Conservation (phyloP, 2,329 filamentous ascomycete species). For the Fusarium humuli region DNA sequence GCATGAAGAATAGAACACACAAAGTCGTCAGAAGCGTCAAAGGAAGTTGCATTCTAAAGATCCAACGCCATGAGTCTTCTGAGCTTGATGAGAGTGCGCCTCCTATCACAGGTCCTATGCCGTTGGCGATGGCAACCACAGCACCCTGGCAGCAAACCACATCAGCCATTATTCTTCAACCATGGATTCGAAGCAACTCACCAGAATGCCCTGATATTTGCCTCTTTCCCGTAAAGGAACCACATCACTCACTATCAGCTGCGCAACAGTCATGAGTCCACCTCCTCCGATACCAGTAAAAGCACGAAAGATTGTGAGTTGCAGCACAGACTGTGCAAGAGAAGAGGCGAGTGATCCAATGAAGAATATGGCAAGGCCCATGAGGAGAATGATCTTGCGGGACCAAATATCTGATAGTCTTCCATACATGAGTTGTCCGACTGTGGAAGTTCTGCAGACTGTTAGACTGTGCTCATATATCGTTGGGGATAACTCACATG, state of each 20-base stretch:
- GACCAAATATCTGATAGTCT: conserved; percentile 61
- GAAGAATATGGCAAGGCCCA: conserved; percentile 57
- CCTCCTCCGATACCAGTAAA: conserved; percentile 72
- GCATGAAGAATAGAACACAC: conserved; percentile 67
- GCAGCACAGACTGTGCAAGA: conserved; percentile 54
- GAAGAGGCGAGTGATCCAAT: conserved; percentile 58
- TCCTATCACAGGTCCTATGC: conserved; percentile 66
- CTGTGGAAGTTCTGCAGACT: conserved; percentile 55
- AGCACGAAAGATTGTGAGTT: conserved; percentile 56
- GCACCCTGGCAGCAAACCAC: conserved; percentile 52
- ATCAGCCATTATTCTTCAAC: background rate
- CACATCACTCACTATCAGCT: conserved; percentile 77
- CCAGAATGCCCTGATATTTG: conserved; percentile 74
- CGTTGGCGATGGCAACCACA: conserved; percentile 65
- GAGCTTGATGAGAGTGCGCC: conserved; percentile 61
- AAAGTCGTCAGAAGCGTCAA: conserved; percentile 60
- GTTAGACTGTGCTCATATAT: background rate
- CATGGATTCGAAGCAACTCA: conserved; percentile 22
- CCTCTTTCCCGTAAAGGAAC: conserved; percentile 76
- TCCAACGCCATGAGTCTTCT: conserved; percentile 63
- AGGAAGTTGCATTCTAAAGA: conserved; percentile 66
- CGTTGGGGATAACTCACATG: conserved; percentile 54
- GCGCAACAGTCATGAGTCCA: conserved; percentile 76
- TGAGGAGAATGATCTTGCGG: conserved; percentile 55
- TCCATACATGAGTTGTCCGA: conserved; percentile 60